Conservation (phyloP, 257 asterid species). For the Cynanchum wilfordii region DNA sequence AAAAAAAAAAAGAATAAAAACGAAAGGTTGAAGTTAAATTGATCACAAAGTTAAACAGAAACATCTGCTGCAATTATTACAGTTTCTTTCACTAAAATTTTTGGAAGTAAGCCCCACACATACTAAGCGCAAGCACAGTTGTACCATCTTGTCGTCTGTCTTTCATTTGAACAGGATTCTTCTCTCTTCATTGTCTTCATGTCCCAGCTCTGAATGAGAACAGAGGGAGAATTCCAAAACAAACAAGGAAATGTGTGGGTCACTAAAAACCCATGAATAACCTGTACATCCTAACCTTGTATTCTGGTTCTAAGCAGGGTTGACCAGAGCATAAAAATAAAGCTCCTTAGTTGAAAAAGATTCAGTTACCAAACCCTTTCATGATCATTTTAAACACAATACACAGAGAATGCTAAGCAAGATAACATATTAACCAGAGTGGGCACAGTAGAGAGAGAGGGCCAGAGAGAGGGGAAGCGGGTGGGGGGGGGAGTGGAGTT, state of each 20-base stretch:
- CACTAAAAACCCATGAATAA: constrained; percentile 14
- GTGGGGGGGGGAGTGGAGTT: background rate
- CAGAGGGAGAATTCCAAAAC: background rate
- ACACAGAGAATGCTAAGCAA: constrained; percentile 26
- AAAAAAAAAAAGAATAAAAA: too few species aligned
- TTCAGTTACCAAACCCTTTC: constrained; percentile 20
- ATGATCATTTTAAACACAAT: constrained; percentile 32
- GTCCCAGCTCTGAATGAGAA: background rate
- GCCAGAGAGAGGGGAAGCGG: background rate
- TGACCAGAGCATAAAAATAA: constrained; percentile 26
- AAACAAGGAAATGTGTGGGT: constrained; percentile 5
- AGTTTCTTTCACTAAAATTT: constrained; percentile 4
- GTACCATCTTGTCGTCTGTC: constrained; percentile 6
- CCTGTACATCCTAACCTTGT: constrained; percentile 39
- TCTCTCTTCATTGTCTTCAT: constrained; percentile 16
- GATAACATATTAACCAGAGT: constrained; percentile 17
- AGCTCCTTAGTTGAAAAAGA: constrained; percentile 29
- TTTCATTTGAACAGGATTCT: constrained; percentile 6
- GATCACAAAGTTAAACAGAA: background rate
- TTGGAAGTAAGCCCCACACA: background rate
- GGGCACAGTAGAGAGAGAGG: constrained; percentile 12
- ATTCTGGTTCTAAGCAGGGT: constrained; percentile 25
- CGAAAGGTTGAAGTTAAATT: background rate
- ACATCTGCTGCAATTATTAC: constrained; percentile 15
- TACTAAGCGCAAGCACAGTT: constrained; percentile 1